phyloP scores from a whole-genome alignment of 1,284 basidiomycete genomes.

The Naganishia cerealis region DNA sequence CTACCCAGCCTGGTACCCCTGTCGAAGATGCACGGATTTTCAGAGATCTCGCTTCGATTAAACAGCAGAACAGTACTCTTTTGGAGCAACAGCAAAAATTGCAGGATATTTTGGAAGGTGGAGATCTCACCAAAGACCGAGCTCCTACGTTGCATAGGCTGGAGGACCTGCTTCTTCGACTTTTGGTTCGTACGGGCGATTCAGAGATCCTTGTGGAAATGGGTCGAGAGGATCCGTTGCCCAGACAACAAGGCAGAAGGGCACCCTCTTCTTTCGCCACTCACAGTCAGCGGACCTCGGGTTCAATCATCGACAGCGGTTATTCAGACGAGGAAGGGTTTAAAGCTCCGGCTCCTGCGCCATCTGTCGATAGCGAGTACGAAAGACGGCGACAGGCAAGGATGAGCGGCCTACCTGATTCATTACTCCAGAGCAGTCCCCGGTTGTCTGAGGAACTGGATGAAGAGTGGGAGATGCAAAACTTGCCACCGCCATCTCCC shows the following conservation, averaged over 20 bases:
- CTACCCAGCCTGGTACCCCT: constrained; percentile 15
- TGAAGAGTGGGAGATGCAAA: constrained; percentile 43
- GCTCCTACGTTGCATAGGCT: constrained; percentile 37
- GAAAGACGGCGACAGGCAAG: constrained; percentile 29
- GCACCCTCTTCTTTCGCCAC: background rate
- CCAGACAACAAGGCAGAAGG: background rate
- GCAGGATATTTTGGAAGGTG: constrained; percentile 18
- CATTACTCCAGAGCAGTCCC: constrained; percentile 24
- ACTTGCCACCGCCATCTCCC: constrained; percentile 47
- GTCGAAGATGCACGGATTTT: constrained; percentile 9
- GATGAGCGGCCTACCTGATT: constrained; percentile 31
- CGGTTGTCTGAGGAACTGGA: constrained; percentile 25
- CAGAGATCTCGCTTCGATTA: constrained; percentile 13
- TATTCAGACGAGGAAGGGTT: constrained; percentile 40
- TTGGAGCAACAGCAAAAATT: constrained; percentile 26
- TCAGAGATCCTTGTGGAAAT: constrained; percentile 28
- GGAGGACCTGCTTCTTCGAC: constrained; percentile 45
- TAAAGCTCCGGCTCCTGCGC: constrained; percentile 42
- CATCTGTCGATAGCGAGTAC: constrained; percentile 41
- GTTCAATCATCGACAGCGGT: background rate
- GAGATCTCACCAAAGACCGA: background rate
- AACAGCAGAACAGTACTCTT: constrained; percentile 25
- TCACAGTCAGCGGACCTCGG: background rate
- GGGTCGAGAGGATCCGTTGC: background rate
- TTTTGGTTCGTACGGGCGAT: constrained; percentile 39